Evolutionary conservation across 495 filamentous ascomycete genomes (phyloP), one percentile per base, ranked within the genome.

Genomic region (Cryomyces minteri): DNA sequence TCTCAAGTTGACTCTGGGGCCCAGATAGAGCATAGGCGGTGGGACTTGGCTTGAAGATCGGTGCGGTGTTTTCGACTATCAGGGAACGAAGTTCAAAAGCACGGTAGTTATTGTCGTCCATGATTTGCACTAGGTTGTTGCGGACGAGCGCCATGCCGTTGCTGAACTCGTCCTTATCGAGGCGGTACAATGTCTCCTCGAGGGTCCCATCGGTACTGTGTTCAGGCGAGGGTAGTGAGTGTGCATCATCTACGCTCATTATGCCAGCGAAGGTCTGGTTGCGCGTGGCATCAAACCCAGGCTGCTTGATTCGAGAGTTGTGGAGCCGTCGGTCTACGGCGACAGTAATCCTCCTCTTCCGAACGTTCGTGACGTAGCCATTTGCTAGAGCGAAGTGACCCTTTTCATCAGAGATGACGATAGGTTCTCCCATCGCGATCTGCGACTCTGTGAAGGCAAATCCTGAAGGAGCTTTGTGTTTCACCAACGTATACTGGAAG

Each of bases 141-240:
- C 90, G 81, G 37, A 94, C 82, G 40, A 76, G 80, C 12, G 90
- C 86, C 86, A 98, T 92, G 46, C 90, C 90, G 49, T 88, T 96
- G 62, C 83, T 93, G 62, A 95, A 95, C 57, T 96, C 90, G 53
- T 96, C 90, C 60, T 95, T 95, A 62, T 98, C 90, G 2, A 98
- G 65, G 32, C 90, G 79, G 54, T 88, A 96, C 14, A 79, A 62
- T 11, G 82, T 58, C 29, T 76, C 74, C 43, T 79, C 69, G 44
- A 62, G 62, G 39, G 63, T 58, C 36, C 58, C 51, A 45, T 67
- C 63, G 44, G 73, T 67, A 31, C 67, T 62, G 42, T 74, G 60
- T 32, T 61, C 58, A 4, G 67, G 59, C 1, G 12, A 67, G 43
- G 45, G 69, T 2, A 25, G 18, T 25, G 18, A 25, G 18, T 25